These are phyloP conservation scores for Phymatotrichopsis omnivora DNA, from an alignment of 2,329 filamentous ascomycete genomes.

Conservation along the genomic window DNA sequence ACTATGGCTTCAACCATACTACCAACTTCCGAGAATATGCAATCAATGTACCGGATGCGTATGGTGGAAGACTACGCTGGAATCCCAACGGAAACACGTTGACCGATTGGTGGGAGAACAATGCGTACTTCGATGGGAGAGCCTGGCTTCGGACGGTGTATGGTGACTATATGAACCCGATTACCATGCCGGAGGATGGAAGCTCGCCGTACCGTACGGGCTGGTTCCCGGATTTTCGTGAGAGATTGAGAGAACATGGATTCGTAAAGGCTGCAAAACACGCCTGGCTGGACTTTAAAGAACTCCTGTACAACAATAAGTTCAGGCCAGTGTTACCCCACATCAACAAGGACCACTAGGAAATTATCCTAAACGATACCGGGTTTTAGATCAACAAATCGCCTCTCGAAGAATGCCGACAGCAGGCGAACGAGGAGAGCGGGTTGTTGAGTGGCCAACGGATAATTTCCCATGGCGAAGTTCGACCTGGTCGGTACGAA, in stretches of 20 bases:
- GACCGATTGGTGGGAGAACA: constrained; percentile 18
- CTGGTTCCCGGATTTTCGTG: constrained; percentile 18
- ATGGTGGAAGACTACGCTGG: constrained; percentile 11
- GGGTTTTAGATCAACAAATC: too few relatives aligned
- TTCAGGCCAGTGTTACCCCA: too few relatives aligned
- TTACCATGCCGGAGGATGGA: constrained; percentile 3
- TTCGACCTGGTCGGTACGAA: too few relatives aligned
- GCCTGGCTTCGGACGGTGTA: constrained; percentile 13
- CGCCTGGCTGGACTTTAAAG: constrained; percentile 15
- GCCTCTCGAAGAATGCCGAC: too few relatives aligned
- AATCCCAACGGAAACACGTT: constrained; percentile 15
- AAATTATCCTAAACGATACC: too few relatives aligned
- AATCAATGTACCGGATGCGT: constrained; percentile 11
- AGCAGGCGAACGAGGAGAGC: too few relatives aligned
- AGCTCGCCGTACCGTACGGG: constrained; percentile 3
- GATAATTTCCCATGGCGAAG: too few relatives aligned
- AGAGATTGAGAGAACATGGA: constrained; percentile 13
- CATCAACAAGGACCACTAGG: too few relatives aligned
- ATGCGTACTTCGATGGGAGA: constrained; percentile 12
- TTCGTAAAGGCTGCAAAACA: constrained; percentile 13
- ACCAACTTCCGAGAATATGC: too few relatives aligned
- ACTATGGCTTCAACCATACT: too few relatives aligned
- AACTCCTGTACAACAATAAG: too few relatives aligned
- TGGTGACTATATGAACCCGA: constrained; percentile 7
- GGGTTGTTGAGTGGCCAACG: too few relatives aligned